Percentiles rank a stretch among this genome's conserved stretches.
Evolutionary conservation across 2,329 filamentous ascomycete genomes (phyloP).

Genomic region (Bisporella sp.): DNA sequence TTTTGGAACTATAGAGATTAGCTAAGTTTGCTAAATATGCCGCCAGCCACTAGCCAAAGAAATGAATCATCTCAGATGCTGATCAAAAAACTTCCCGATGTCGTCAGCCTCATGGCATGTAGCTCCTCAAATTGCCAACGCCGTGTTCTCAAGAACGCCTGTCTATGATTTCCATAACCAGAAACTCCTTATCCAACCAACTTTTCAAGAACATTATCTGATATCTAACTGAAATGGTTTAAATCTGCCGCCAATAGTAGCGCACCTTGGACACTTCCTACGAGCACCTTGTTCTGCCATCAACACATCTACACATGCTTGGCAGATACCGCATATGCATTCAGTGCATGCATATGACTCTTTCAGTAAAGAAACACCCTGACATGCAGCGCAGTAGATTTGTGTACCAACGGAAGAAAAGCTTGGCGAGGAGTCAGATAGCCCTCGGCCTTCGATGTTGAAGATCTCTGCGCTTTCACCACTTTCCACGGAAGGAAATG

Average conservation of each 20-base stretch:
- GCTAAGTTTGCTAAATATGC: too few species aligned
- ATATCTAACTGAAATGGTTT: conserved; percentile 84
- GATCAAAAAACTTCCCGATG: background rate
- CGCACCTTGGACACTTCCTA: conserved; percentile 72
- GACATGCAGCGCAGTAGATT: conserved; percentile 88
- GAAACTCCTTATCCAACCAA: background rate
- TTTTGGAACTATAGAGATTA: too few species aligned
- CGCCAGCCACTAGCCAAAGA: too few species aligned
- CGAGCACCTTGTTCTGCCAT: conserved; percentile 69
- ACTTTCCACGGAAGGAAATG: conserved; percentile 86
- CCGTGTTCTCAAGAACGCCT: conserved; percentile 3
- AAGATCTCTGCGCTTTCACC: conserved; percentile 65
- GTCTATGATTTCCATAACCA: conserved; percentile 3
- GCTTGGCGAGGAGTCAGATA: conserved; percentile 64
- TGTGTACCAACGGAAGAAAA: conserved; percentile 71
- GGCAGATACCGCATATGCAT: conserved; percentile 90
- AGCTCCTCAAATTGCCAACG: background rate
- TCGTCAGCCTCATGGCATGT: background rate
- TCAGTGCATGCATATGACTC: conserved; percentile 93
- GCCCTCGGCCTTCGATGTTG: conserved; percentile 58
- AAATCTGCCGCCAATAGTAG: conserved; percentile 71
- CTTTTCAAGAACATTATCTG: conserved; percentile 38
- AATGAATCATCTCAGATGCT: too few species aligned
- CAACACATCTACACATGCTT: conserved; percentile 76
- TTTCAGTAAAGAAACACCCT: conserved; percentile 66